Conservation (phyloP, 495 filamentous ascomycete species). For the Hypoxylon crocopeplum region DNA sequence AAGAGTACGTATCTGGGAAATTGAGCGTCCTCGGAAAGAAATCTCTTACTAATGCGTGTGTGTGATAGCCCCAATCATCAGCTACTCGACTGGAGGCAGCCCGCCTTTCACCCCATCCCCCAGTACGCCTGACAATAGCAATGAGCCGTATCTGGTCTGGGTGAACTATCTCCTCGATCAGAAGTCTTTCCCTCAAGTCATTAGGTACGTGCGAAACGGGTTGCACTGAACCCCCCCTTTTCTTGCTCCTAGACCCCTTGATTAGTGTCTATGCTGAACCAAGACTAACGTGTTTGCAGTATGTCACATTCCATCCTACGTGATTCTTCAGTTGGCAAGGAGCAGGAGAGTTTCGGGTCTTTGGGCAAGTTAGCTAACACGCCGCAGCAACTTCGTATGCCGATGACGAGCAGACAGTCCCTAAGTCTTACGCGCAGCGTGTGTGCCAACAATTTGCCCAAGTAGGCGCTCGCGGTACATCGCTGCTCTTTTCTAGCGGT, state of each 20-base stretch:
- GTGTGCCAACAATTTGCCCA: slow-evolving; percentile 72
- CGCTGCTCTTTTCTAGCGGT: slow-evolving; percentile 75
- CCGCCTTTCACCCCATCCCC: slow-evolving; percentile 41
- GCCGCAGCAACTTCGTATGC: slow-evolving; percentile 71
- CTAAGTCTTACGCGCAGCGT: slow-evolving; percentile 66
- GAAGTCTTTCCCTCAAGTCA: slow-evolving; percentile 69
- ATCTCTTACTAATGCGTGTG: neutral
- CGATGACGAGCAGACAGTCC: slow-evolving; percentile 80
- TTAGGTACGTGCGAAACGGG: slow-evolving; percentile 51
- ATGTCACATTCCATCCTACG: slow-evolving; percentile 7
- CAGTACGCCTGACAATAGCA: slow-evolving; percentile 57
- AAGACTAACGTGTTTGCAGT: slow-evolving; percentile 24
- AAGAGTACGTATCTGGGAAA: slow-evolving; percentile 21
- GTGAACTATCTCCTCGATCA: slow-evolving; percentile 60
- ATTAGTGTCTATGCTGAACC: too few species aligned
- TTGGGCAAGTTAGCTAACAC: slow-evolving; percentile 3
- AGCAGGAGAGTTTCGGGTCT: neutral
- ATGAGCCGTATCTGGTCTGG: slow-evolving; percentile 82
- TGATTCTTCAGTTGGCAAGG: neutral
- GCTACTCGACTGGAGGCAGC: slow-evolving; percentile 53
- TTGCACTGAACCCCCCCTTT: too few species aligned
- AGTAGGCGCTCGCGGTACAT: slow-evolving; percentile 78
- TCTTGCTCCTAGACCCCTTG: too few species aligned
- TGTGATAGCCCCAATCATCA: slow-evolving; percentile 43
- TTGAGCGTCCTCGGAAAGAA: neutral